Base-by-base conservation (phyloP, 2,329 filamentous ascomycete species). In the Intubia oerlemansii region DNA sequence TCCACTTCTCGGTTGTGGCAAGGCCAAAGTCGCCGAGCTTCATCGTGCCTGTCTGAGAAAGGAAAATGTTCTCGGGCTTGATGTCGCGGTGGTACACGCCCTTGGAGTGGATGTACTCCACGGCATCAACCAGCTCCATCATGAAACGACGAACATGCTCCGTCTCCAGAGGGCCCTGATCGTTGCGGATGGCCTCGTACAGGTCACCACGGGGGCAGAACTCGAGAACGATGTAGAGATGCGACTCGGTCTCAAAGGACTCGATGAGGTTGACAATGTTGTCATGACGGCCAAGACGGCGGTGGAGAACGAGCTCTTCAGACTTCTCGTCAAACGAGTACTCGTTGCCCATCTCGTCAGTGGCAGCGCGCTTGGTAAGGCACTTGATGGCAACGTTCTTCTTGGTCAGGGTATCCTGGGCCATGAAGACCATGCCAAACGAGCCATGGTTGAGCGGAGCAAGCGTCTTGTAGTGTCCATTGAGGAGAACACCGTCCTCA, bases 41-140 rank as follows among this genome's bases (percentile, higher is more conserved):
- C 77, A 95, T 78, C 22, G 74, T 65, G 30, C 85, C 85, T 40
- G 75, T 67, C 35, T 84, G 67, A 34, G 73, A 78, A 38, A 98
- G 62, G 50, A 98, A 95, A 51, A 98, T 92, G 59, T 98, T 98
- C 62, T 98, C 88, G 1, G 88, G 88, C 58, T 98, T 98, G 66
- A 98, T 93, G 51, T 98, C 88, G 36, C 88, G 79, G 48, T 98
- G 88, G 50, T 82, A 93, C 46, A 95, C 68, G 38, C 81, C 84
- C 50, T 84, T 84, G 37, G 66, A 64, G 51, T 98, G 88, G 53
- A 92, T 81, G 52, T 81, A 84, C 36, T 79, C 72, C 28, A 98
- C 77, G 28, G 85, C 80, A 46, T 79, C 74, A 30, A 98, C 67
- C 19, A 98, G 68, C 54, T 98, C 72, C 34, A 93, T 59, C 88